phyloP scores from a whole-genome alignment of 441 rosid genomes.

The Populus trichocarpa region DNA sequence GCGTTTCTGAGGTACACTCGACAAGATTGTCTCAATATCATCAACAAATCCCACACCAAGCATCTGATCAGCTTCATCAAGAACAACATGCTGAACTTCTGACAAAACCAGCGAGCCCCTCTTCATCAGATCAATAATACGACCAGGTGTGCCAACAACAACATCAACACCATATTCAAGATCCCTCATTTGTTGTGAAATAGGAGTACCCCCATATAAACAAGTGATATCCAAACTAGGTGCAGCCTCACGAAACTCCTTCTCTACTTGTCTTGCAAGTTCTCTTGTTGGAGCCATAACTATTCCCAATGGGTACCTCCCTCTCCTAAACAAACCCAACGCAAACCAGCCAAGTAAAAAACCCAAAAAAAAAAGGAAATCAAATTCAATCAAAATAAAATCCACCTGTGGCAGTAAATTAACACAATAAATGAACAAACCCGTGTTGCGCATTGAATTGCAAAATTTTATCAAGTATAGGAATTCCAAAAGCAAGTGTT shows the following conservation, averaged over 20 bases:
- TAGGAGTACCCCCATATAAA: constrained; percentile 85
- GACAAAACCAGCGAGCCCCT: constrained; percentile 62
- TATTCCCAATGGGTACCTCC: constrained; percentile 84
- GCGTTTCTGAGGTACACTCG: constrained; percentile 64
- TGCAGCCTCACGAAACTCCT: constrained; percentile 82
- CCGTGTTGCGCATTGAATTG: constrained; percentile 80
- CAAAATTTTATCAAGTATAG: constrained; percentile 71
- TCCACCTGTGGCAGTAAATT: background rate
- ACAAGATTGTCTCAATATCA: constrained; percentile 77
- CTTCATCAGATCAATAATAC: constrained; percentile 72
- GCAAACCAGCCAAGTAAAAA: background rate
- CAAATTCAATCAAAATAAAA: background rate
- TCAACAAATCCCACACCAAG: constrained; percentile 84
- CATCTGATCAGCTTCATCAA: constrained; percentile 98
- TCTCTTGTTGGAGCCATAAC: constrained; percentile 97
- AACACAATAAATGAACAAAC: constrained; percentile 38
- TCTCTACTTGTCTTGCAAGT: constrained; percentile 91
- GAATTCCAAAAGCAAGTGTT: constrained; percentile 98
- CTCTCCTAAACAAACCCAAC: constrained; percentile 44
- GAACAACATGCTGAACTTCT: constrained; percentile 67
- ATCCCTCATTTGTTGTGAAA: constrained; percentile 53
- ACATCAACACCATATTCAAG: constrained; percentile 71
- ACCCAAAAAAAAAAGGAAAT: background rate
- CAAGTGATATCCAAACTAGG: constrained; percentile 76
- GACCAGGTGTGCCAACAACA: constrained; percentile 89